These are phyloP conservation scores for Cytospora schulzeri DNA, from an alignment of 2,329 filamentous ascomycete genomes.

Conservation along the genomic window DNA sequence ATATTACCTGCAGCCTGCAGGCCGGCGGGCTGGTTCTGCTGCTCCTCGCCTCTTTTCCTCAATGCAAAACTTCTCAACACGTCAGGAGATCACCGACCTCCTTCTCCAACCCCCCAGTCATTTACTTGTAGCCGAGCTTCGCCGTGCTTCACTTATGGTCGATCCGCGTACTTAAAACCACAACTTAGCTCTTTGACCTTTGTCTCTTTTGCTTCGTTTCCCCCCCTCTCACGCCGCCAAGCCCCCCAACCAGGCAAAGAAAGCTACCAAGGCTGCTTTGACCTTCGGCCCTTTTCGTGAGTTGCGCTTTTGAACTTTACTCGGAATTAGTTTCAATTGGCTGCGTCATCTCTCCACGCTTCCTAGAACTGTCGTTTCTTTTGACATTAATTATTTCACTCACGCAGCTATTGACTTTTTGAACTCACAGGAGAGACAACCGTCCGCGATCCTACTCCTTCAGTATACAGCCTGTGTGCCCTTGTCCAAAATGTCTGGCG, in stretches of 20 bases:
- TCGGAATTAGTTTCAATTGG: not conserved
- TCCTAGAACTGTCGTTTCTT: not conserved
- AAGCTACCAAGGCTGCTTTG: not conserved
- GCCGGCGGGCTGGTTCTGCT: slow-evolving; percentile 2
- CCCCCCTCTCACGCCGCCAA: not conserved
- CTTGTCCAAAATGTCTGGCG: slow-evolving; percentile 45
- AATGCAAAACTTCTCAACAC: slow-evolving; percentile 8
- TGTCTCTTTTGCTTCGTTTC: not conserved
- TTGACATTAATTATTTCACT: not conserved
- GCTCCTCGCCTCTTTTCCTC: slow-evolving; percentile 15
- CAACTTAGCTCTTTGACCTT: not conserved
- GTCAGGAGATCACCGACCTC: slow-evolving; percentile 10
- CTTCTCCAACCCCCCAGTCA: not conserved
- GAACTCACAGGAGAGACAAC: not conserved
- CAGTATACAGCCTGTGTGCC: not conserved
- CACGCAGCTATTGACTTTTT: not conserved
- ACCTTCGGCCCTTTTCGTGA: not conserved
- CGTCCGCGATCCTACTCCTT: slow-evolving; percentile 11
- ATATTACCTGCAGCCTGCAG: slow-evolving; percentile 22
- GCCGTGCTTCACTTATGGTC: not conserved
- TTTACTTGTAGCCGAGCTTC: not conserved
- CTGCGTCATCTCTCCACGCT: not conserved
- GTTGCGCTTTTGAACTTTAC: not conserved
- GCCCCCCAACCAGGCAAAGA: not conserved
- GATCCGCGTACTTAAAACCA: not conserved